Percentiles rank a stretch among this genome's conserved stretches.
Evolutionary conservation across 108 stramenopile species (phyloP).

Genomic region (Aurantiochytrium sp.): DNA sequence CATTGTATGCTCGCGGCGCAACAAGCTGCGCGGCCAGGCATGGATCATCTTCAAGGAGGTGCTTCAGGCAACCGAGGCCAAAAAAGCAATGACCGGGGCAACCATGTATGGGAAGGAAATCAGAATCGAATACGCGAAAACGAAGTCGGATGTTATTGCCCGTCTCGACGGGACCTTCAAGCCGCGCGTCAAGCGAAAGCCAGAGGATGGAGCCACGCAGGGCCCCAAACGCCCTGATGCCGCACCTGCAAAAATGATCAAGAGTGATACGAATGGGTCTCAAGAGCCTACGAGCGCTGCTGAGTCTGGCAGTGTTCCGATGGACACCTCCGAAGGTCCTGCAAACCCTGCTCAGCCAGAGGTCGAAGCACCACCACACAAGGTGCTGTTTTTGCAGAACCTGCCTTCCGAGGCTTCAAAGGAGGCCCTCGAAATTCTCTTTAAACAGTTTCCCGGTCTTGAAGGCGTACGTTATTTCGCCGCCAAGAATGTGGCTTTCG

Average conservation of each 20-base stretch:
- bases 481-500: not conserved
- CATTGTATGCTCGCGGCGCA: not conserved
- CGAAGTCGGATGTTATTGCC: not conserved
- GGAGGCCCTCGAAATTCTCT: not conserved
- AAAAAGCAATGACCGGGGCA: not conserved
- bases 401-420: not conserved
- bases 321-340: not conserved
- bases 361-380: not conserved
- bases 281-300: no score
- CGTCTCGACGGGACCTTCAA: not conserved
- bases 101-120: not conserved
- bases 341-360: not conserved
- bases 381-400: not conserved
- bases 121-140: not conserved
- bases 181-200: not conserved
- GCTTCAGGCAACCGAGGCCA: not conserved
- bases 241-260: not conserved
- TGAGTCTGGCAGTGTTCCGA: not conserved
- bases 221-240: not conserved
- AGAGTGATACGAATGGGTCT: not conserved
- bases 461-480: not conserved
- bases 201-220: not conserved
- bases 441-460: not conserved
- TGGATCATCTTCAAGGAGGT: conserved; percentile 9
- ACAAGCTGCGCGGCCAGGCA: conserved; percentile 7